Percentiles rank a stretch among this genome's conserved stretches.
These are phyloP conservation scores for Crinitomyces ghanaensis DNA, from an alignment of 805 yeast species.

Conservation along the genomic window DNA sequence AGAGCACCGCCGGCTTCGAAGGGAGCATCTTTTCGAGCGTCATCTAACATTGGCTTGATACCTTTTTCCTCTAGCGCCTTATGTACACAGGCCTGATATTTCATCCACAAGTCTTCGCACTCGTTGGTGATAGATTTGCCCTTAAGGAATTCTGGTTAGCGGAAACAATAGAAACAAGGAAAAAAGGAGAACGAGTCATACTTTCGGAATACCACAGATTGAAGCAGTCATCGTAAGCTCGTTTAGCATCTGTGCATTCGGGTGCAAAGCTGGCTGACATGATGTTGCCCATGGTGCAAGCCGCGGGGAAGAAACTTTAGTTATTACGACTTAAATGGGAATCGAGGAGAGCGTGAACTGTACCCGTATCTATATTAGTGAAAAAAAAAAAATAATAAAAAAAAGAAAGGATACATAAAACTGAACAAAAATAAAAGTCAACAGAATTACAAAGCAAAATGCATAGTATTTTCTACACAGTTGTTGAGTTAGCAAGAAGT, in stretches of 20 bases:
- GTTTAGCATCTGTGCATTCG: constrained; percentile 82
- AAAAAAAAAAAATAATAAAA: too few relatives aligned
- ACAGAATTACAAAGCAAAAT: too few relatives aligned
- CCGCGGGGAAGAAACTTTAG: too few relatives aligned
- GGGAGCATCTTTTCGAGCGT: constrained; percentile 84
- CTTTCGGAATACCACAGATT: constrained; percentile 91
- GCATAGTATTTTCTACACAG: too few relatives aligned
- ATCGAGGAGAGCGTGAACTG: too few relatives aligned
- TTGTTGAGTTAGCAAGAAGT: too few relatives aligned
- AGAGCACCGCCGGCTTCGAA: constrained; percentile 39
- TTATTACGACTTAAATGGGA: too few relatives aligned
- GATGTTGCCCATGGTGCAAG: constrained; percentile 62
- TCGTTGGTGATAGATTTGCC: constrained; percentile 63
- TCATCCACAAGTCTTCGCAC: constrained; percentile 82
- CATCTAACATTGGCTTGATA: constrained; percentile 71
- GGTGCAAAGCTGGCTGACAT: constrained; percentile 92
- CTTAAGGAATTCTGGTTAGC: constrained; percentile 27
- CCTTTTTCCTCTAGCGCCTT: constrained; percentile 56
- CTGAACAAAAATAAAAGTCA: too few relatives aligned
- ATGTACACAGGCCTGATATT: constrained; percentile 80
- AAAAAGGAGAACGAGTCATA: constrained; percentile 19
- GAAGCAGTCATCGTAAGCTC: constrained; percentile 84
- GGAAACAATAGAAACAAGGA: not conserved
- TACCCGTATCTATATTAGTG: too few relatives aligned
- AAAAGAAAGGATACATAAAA: too few relatives aligned